Base-by-base conservation (phyloP, 208 protist genomes). In the Wallacemonas sp. region DNA sequence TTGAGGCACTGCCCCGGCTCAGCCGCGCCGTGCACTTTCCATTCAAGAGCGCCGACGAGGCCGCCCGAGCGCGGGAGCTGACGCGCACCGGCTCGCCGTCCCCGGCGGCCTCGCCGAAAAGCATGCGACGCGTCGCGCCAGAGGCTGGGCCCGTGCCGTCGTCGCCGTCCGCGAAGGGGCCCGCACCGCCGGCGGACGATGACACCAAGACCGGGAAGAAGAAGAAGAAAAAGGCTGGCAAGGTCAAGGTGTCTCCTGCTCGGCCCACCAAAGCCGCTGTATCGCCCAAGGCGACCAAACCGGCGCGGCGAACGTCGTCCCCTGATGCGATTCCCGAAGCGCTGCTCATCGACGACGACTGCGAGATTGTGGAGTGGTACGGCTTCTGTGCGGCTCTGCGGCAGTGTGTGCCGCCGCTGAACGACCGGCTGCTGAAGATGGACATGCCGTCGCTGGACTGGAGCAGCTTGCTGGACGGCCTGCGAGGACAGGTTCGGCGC, bases 311-410 rank as follows among this genome's bases (percentile, higher is more conserved):
- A n/a, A n/a, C n/a, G n/a, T n/a, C n/a, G n/a, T n/a, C n/a, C n/a
- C 52, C 52, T 7, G 52, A 65, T 0, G 46, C 38, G 14, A n/a
- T 78, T 14, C 63, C 76, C 18, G 36, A 70, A 11, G 61, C 67
- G 8, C 22, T 88, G 52, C 22, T 82, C 28, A 33, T 73, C 3
- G 11, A 57, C 5, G 54, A 81, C 16, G 77, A 81, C 48, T 79
- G 85, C 57, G 82, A 83, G 29, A 42, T 82, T 42, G 74, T 85
- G 20, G 87, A 93, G 71, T 93, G 87, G 84, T 93, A 84, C 61
- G 78, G 77, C 33, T 87, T 93, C 38, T 87, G 81, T 33, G 26
- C 57, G 28, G 65, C 61, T 1, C 49, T 93, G 48, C 80, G 87
- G 2, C 70, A 77, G 38, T 68, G 57, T 4, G 25, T 82, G 33